phyloP scores from a whole-genome alignment of 2,329 filamentous ascomycete species.

The Penicillium hesseltinei region DNA sequence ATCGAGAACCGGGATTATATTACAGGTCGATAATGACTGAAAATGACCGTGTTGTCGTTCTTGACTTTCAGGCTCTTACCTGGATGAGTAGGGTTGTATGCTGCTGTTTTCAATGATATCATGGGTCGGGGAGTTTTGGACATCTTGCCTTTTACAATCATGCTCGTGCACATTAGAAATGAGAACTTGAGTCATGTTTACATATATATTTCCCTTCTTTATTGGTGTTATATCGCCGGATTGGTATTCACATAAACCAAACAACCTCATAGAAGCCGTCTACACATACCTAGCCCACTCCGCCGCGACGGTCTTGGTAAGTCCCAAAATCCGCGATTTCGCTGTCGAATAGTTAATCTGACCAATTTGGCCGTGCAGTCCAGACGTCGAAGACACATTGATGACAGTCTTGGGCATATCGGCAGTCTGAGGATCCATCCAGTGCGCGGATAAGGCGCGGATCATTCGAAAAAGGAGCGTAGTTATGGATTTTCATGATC shows the following conservation, averaged over 20 bases:
- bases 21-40: constrained; percentile 31
- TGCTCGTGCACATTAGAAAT: background rate
- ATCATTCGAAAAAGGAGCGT: too few relatives aligned
- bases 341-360: too few relatives aligned
- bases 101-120: constrained; percentile 26
- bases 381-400: too few relatives aligned
- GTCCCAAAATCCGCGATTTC: too few relatives aligned
- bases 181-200: background rate
- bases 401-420: too few relatives aligned
- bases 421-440: too few relatives aligned
- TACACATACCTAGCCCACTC: too few relatives aligned
- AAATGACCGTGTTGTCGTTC: constrained; percentile 7
- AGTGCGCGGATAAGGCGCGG: too few relatives aligned
- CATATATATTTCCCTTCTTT: background rate
- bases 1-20: constrained; percentile 84
- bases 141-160: constrained; percentile 12
- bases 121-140: constrained; percentile 21
- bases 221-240: background rate
- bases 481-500: too few relatives aligned
- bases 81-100: constrained; percentile 19
- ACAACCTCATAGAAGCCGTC: background rate
- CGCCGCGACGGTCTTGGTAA: too few relatives aligned
- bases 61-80: constrained; percentile 13
- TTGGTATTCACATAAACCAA: background rate
- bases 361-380: too few relatives aligned